Conservation (phyloP, 1,284 basidiomycete species). For the Boletus smithii region DNA sequence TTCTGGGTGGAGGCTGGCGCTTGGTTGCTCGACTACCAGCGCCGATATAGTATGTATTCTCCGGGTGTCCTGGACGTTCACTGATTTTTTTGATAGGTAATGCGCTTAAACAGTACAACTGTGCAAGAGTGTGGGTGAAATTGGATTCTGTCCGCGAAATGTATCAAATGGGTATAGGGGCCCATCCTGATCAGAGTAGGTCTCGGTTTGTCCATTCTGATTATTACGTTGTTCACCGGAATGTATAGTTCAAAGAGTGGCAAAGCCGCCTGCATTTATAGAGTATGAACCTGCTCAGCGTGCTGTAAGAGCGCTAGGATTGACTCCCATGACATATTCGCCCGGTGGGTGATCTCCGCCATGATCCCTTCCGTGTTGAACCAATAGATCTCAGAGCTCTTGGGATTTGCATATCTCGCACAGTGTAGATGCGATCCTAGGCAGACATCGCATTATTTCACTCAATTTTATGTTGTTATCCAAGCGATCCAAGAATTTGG, state of each 20-base stretch:
- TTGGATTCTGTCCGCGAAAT: conserved; percentile 61
- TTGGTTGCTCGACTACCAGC: conserved; percentile 59
- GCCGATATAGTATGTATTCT: conserved; percentile 41
- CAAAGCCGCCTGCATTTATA: conserved; percentile 41
- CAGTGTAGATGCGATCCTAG: conserved; percentile 75
- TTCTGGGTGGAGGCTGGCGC: conserved; percentile 74
- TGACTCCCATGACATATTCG: conserved; percentile 63
- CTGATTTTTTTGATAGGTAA: conserved; percentile 27
- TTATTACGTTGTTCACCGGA: conserved; percentile 8
- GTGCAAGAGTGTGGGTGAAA: conserved; percentile 45
- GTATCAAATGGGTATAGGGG: conserved; percentile 67
- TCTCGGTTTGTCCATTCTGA: conserved; percentile 5
- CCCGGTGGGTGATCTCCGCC: conserved; percentile 42
- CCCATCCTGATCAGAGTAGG: conserved; percentile 72
- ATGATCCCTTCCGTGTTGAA: conserved; percentile 1
- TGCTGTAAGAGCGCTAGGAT: conserved; percentile 51
- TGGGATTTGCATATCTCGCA: conserved; percentile 71
- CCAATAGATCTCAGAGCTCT: conserved; percentile 46
- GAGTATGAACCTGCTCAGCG: conserved; percentile 38
- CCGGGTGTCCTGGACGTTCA: background rate
- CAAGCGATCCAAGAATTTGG: conserved; percentile 45
- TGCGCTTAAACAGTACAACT: conserved; percentile 41
- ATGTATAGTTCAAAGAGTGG: conserved; percentile 49
- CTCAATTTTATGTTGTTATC: conserved; percentile 50
- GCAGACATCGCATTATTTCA: conserved; percentile 60